phyloP scores from a whole-genome alignment of 1,284 basidiomycete species.

The Pseudozyma thailandica region DNA sequence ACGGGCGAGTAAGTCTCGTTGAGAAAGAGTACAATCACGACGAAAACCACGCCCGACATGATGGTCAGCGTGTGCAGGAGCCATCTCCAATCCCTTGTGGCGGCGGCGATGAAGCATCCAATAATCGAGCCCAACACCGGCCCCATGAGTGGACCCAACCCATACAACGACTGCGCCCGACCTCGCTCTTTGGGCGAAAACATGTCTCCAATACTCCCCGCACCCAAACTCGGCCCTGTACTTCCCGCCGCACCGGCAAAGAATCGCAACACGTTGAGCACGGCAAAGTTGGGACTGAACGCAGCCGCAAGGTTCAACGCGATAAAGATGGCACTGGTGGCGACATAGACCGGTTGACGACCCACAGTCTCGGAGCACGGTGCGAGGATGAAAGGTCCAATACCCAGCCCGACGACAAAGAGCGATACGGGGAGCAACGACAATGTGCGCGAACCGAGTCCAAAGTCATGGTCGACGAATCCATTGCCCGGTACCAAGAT shows the following conservation, averaged over 20 bases:
- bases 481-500: constrained; percentile 54
- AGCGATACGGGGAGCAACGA: constrained; percentile 55
- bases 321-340: constrained; percentile 60
- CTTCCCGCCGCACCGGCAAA: constrained; percentile 56
- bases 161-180: constrained; percentile 52
- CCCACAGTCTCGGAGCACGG: constrained; percentile 71
- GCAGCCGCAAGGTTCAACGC: constrained; percentile 67
- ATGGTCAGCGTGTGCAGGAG: constrained; percentile 55
- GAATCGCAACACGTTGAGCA: constrained; percentile 50
- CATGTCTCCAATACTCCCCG: constrained; percentile 62
- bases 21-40: constrained; percentile 32
- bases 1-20: constrained; percentile 60
- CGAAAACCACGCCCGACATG: constrained; percentile 23
- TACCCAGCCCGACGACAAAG: constrained; percentile 57
- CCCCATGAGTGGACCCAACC: constrained; percentile 56
- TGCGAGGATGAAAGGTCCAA: constrained; percentile 70
- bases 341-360: constrained; percentile 69
- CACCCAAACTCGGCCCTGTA: constrained; percentile 58
- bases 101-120: constrained; percentile 54
- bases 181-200: constrained; percentile 56
- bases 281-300: constrained; percentile 63
- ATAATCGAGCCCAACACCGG: constrained; percentile 57
- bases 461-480: constrained; percentile 41
- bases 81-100: constrained; percentile 51
- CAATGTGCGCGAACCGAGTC: constrained; percentile 37